These are phyloP conservation scores for Aureobasidium namibiae DNA, from an alignment of 2,329 filamentous ascomycete species.

Conservation along the genomic window DNA sequence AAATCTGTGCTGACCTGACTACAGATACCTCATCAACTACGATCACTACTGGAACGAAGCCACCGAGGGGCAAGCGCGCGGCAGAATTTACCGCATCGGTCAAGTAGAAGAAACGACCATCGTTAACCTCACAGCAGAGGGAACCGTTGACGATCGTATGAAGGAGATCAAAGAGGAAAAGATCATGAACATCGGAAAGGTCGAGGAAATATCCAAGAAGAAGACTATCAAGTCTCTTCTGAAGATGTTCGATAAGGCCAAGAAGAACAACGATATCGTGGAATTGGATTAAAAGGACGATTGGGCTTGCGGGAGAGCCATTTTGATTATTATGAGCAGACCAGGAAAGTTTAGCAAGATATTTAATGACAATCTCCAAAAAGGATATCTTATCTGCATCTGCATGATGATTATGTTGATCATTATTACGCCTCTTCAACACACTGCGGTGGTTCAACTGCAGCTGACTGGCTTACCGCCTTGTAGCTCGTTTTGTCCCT, in stretches of 20 bases:
- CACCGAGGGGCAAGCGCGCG: not conserved
- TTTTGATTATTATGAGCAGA: too few species aligned
- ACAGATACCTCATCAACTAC: not conserved
- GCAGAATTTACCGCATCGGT: not conserved
- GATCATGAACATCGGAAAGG: not conserved
- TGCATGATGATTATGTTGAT: too few species aligned
- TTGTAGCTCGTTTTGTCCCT: too few species aligned
- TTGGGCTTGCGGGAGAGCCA: too few species aligned
- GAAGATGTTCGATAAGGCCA: not conserved
- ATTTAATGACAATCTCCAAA: too few species aligned
- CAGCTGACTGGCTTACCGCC: too few species aligned
- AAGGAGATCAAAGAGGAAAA: not conserved
- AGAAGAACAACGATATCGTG: not conserved
- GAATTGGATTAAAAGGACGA: not conserved
- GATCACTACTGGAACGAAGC: not conserved
- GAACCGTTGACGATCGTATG: not conserved
- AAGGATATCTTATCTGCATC: too few species aligned
- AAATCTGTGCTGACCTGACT: not conserved
- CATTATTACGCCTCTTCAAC: too few species aligned
- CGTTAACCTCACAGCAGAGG: not conserved
- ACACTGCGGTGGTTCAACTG: too few species aligned
- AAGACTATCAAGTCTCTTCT: not conserved
- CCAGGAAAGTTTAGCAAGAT: too few species aligned
- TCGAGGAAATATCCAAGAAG: not conserved
- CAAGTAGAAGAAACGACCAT: not conserved